phyloP scores from a whole-genome alignment of 176 grass and related monocot genomes.

The Areca catechu region DNA sequence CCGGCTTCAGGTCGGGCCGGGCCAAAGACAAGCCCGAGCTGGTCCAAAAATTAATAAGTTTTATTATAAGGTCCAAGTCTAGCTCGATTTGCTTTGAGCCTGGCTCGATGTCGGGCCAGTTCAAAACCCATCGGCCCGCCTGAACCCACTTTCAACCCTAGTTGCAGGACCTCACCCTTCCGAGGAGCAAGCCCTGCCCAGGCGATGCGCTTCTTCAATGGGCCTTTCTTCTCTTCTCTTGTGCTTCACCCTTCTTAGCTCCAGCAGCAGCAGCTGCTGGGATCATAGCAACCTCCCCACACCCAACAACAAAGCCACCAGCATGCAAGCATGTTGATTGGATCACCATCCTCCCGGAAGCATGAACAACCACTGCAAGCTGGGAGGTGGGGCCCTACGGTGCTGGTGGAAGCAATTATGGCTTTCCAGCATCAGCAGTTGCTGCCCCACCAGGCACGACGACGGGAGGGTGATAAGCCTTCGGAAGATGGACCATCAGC shows the following conservation, averaged over 20 bases:
- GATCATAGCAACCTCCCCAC: neutral
- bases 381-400: constrained; percentile 33
- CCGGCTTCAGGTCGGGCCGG: too few species aligned
- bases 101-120: too few species aligned
- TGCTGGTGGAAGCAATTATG: constrained; percentile 31
- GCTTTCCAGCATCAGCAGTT: constrained; percentile 38
- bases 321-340: neutral
- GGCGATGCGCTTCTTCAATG: constrained; percentile 83
- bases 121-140: too few species aligned
- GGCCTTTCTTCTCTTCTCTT: constrained; percentile 55
- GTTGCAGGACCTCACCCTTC: constrained; percentile 56
- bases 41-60: too few species aligned
- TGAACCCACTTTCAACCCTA: too few species aligned
- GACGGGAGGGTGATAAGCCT: constrained; percentile 49
- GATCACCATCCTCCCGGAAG: constrained; percentile 9
- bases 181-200: constrained; percentile 47
- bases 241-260: constrained; percentile 78
- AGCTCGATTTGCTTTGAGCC: too few species aligned
- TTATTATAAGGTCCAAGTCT: too few species aligned
- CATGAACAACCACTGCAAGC: constrained; percentile 5
- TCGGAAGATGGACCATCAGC: constrained; percentile 30
- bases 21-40: too few species aligned
- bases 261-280: constrained; percentile 45
- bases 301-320: neutral
- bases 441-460: constrained; percentile 15